A percentile compares a stretch with the other conserved stretches of the same genome.
Evolutionary conservation across 768 basidiomycete genomes (phyloP).

Genomic region (Tricholoma terreum): DNA sequence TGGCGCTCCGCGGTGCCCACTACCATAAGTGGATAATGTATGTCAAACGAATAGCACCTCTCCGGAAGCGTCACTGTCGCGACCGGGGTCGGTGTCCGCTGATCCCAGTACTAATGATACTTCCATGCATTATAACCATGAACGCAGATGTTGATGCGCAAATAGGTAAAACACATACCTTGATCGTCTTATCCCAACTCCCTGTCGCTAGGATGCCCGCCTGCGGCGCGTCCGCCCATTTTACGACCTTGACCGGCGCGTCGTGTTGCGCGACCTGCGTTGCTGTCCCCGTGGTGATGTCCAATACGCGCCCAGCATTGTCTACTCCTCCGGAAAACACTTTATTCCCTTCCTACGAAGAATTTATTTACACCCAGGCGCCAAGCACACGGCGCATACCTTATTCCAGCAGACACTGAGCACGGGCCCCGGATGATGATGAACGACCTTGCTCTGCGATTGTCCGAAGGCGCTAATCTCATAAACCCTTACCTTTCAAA

Average conservation of each 20-base stretch:
- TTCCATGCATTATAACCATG: background rate
- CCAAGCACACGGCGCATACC: slow-evolving; percentile 38
- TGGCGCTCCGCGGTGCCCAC: slow-evolving; percentile 93
- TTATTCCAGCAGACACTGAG: slow-evolving; percentile 89
- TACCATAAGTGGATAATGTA: slow-evolving; percentile 79
- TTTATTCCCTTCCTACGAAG: slow-evolving; percentile 76
- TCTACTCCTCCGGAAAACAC: slow-evolving; percentile 92
- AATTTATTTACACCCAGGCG: background rate
- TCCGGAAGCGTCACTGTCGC: slow-evolving; percentile 81
- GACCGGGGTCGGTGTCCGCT: slow-evolving; percentile 69
- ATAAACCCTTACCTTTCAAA: slow-evolving; percentile 79
- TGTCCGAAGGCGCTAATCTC: slow-evolving; percentile 79
- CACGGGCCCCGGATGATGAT: slow-evolving; percentile 86
- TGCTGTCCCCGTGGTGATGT: slow-evolving; percentile 77
- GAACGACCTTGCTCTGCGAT: slow-evolving; percentile 87
- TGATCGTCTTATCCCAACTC: slow-evolving; percentile 97
- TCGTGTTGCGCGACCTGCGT: slow-evolving; percentile 89
- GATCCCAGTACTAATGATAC: slow-evolving; percentile 81
- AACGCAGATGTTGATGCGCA: background rate
- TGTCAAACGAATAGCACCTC: slow-evolving; percentile 85
- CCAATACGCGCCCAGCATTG: slow-evolving; percentile 90
- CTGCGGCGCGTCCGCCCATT: slow-evolving; percentile 74
- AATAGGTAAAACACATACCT: slow-evolving; percentile 46
- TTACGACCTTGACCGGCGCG: slow-evolving; percentile 78
- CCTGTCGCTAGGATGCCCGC: slow-evolving; percentile 85